Conservation (phyloP, 306 rosid species). For the Fragaria vesca region DNA sequence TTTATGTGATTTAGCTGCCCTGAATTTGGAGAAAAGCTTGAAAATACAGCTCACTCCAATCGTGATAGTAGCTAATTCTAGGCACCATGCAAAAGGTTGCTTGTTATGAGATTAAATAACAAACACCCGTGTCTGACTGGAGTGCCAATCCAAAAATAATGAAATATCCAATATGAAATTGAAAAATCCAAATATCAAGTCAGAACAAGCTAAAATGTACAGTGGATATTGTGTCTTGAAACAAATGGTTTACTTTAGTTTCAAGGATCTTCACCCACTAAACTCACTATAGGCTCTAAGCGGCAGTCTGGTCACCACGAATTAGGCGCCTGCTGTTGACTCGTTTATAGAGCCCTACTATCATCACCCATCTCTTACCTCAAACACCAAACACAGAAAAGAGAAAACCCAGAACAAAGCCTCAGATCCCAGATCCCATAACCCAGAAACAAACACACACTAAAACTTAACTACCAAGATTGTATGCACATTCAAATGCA, state of each 20-base stretch:
- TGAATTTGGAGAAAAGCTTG: conserved; percentile 46
- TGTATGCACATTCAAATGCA: background rate
- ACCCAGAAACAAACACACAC: background rate
- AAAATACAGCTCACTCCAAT: conserved; percentile 35
- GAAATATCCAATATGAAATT: background rate
- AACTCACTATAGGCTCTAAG: conserved; percentile 61
- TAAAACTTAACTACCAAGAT: background rate
- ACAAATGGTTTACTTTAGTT: conserved; percentile 23
- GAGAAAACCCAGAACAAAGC: background rate
- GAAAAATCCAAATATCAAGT: background rate
- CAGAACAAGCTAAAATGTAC: background rate
- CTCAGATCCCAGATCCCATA: background rate
- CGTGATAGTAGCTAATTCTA: conserved; percentile 45
- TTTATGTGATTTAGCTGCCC: conserved; percentile 33
- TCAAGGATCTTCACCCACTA: conserved; percentile 68
- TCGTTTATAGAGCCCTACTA: conserved; percentile 49
- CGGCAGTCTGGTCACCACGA: conserved; percentile 67
- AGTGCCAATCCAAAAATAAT: conserved; percentile 25
- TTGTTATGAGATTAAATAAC: conserved; percentile 42
- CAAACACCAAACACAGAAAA: background rate
- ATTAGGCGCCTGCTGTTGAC: conserved; percentile 73
- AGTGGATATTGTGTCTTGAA: conserved; percentile 57
- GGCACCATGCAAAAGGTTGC: conserved; percentile 71
- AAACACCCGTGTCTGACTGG: conserved; percentile 85
- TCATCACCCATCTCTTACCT: background rate